A percentile compares a stretch with the other conserved stretches of the same genome.
Conservation (phyloP, 2,329 filamentous ascomycete species). For the Scedosporium minutisporum region DNA sequence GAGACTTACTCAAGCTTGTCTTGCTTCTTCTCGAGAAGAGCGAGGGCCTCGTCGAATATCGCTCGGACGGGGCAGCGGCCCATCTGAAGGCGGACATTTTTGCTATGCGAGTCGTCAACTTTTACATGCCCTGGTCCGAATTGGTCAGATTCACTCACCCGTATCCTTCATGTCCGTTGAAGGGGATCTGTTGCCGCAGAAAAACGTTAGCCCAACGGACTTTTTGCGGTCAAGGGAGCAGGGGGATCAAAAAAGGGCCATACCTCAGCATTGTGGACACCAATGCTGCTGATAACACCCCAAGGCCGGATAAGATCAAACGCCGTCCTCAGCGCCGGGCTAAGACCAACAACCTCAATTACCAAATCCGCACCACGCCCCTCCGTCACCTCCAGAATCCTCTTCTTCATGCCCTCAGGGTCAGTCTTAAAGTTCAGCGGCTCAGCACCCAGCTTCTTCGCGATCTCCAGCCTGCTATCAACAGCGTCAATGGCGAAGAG, state of each 20-base stretch:
- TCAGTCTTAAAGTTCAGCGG: slow-evolving; percentile 66
- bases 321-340: slow-evolving; percentile 53
- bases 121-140: not conserved
- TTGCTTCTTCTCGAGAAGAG: slow-evolving; percentile 52
- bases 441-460: slow-evolving; percentile 62
- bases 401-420: slow-evolving; percentile 50
- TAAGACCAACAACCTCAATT: slow-evolving; percentile 63
- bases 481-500: slow-evolving; percentile 67
- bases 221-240: no score
- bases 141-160: slow-evolving; percentile 24
- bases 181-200: slow-evolving; percentile 45
- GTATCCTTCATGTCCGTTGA: slow-evolving; percentile 55
- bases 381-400: slow-evolving; percentile 62
- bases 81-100: slow-evolving; percentile 67
- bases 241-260: slow-evolving; percentile 9
- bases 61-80: slow-evolving; percentile 67
- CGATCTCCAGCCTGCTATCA: slow-evolving; percentile 59
- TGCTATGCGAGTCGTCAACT: slow-evolving; percentile 30
- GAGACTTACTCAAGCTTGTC: slow-evolving; percentile 47
- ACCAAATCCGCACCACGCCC: slow-evolving; percentile 76
- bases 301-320: slow-evolving; percentile 60
- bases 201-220: not conserved
- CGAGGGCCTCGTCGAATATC: slow-evolving; percentile 54
- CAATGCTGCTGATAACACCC: slow-evolving; percentile 60
- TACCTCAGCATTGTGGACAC: slow-evolving; percentile 63